These are phyloP conservation scores for Sporodiniella umbellata DNA, from an alignment of 371 early-diverging fungal species.

Conservation along the genomic window DNA sequence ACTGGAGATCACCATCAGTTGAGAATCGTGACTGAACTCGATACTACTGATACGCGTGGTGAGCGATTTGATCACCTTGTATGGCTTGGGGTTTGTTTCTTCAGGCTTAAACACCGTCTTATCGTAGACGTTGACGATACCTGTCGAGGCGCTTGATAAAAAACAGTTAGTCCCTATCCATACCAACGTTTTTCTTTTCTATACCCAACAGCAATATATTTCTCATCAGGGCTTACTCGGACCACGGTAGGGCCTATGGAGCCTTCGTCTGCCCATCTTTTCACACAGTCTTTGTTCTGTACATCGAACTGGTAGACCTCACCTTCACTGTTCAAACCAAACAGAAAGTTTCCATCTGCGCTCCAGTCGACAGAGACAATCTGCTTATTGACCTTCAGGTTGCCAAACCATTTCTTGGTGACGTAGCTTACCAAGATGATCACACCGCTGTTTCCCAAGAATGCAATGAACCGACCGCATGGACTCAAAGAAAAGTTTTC, in stretches of 20 bases:
- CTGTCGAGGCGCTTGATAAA: slow-evolving; percentile 61
- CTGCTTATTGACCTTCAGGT: slow-evolving; percentile 82
- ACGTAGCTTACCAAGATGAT: slow-evolving; percentile 73
- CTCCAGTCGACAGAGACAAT: slow-evolving; percentile 65
- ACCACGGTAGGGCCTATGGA: slow-evolving; percentile 70
- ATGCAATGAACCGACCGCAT: slow-evolving; percentile 66
- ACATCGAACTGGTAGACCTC: slow-evolving; percentile 77
- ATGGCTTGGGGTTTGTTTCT: slow-evolving; percentile 56
- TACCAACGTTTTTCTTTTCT: not conserved
- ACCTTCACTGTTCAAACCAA: slow-evolving; percentile 60
- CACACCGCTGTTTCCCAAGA: slow-evolving; percentile 74
- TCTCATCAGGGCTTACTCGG: slow-evolving; percentile 68
- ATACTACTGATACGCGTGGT: slow-evolving; percentile 76
- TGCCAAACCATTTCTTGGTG: slow-evolving; percentile 83
- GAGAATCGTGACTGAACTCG: slow-evolving; percentile 80
- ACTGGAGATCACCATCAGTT: slow-evolving; percentile 77
- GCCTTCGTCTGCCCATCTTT: slow-evolving; percentile 82
- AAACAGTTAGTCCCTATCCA: not conserved
- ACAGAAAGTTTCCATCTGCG: slow-evolving; percentile 62
- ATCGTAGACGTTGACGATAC: slow-evolving; percentile 88
- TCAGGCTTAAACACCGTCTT: slow-evolving; percentile 36
- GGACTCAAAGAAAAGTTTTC: slow-evolving; percentile 65
- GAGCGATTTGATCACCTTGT: slow-evolving; percentile 77
- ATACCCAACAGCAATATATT: slow-evolving; percentile 83
- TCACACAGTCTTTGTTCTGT: slow-evolving; percentile 58